Evolutionary conservation across 352 stramenopile species (phyloP), one percentile per base, ranked within the genome.

Genomic region (Globisporangium spiculum): DNA sequence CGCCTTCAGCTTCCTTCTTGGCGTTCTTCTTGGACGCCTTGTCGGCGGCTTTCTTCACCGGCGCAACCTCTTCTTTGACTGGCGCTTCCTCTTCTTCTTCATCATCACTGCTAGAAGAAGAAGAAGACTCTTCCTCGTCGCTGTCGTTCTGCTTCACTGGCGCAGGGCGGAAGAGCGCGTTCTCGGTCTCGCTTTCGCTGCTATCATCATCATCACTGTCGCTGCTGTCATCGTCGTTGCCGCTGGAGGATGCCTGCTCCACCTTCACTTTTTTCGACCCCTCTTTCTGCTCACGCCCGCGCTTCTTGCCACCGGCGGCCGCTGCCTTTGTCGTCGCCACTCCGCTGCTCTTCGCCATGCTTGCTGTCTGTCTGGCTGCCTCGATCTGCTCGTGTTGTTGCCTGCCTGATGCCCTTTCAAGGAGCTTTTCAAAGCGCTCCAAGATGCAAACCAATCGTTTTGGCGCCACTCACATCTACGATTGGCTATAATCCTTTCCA

Each of bases 21-120:
- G 10, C 18, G 44, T 24, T 59, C 53, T 80, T 71, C 24, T 77
- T 72, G 14, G 48, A 24, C 41, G 74, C 58, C 27, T 61, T 64
- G 8, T 57, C 58, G 14, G 65, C 6, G 16, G 58, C 7, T 30
- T 63, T 63, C 55, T 69, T 69, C 41, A 50, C 26, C 2, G 52
- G 18, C 9, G 53, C 24, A 67, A 24, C 54, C 77, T 76, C 59
- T 70, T 65, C 73, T 62, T 89, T 81, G 9, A 81, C 83, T 1
- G 69, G 72, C 68, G 91, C 96, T 46, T 92, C 80, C 24, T 95
- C 81, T 0, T 86, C 86, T 66, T 96, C 81, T 18, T 97, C 77
- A 5, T 60, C 68, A 12, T 79, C 71, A 8, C 54, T 64, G 1
- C 68, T 57, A 12, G 73, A 67, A 8, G 65, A 66, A 8, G 65